Conservation (phyloP, 305 asterid species). For the Solanum hybrid region DNA sequence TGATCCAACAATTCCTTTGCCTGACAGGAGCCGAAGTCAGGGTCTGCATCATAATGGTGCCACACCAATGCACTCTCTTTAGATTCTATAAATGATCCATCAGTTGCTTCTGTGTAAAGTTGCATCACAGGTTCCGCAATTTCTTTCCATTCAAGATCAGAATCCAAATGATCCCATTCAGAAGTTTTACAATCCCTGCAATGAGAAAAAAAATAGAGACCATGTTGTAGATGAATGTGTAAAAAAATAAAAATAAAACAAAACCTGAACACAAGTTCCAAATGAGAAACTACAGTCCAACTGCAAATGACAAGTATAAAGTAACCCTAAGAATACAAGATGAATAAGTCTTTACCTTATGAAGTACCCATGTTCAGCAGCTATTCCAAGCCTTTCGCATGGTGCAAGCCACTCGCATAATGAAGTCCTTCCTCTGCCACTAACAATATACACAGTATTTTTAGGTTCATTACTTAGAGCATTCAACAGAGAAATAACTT, state of each 20-base stretch:
- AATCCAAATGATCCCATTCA: slow-evolving; percentile 56
- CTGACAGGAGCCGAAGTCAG: slow-evolving; percentile 79
- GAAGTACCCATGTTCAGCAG: slow-evolving; percentile 84
- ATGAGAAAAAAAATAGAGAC: neutral
- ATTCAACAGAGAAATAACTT: slow-evolving; percentile 47
- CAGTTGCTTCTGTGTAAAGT: slow-evolving; percentile 71
- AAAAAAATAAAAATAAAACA: neutral
- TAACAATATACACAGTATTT: slow-evolving; percentile 70
- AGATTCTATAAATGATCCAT: slow-evolving; percentile 66
- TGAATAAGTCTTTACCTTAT: slow-evolving; percentile 33
- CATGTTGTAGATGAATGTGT: neutral
- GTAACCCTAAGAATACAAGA: neutral
- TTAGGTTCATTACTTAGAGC: slow-evolving; percentile 52
- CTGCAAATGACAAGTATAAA: neutral
- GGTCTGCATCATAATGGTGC: slow-evolving; percentile 79
- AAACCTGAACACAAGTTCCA: neutral
- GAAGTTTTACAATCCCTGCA: slow-evolving; percentile 47
- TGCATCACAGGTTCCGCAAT: slow-evolving; percentile 77
- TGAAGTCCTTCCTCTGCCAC: slow-evolving; percentile 65
- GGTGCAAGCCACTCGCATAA: slow-evolving; percentile 69
- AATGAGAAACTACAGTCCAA: neutral
- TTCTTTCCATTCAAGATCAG: slow-evolving; percentile 72
- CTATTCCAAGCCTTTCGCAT: slow-evolving; percentile 64
- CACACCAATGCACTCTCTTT: slow-evolving; percentile 85
- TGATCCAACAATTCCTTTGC: slow-evolving; percentile 73